These are phyloP conservation scores for Melanopsichium pennsylvanicum DNA, from an alignment of 1,284 basidiomycete species.

Conservation along the genomic window DNA sequence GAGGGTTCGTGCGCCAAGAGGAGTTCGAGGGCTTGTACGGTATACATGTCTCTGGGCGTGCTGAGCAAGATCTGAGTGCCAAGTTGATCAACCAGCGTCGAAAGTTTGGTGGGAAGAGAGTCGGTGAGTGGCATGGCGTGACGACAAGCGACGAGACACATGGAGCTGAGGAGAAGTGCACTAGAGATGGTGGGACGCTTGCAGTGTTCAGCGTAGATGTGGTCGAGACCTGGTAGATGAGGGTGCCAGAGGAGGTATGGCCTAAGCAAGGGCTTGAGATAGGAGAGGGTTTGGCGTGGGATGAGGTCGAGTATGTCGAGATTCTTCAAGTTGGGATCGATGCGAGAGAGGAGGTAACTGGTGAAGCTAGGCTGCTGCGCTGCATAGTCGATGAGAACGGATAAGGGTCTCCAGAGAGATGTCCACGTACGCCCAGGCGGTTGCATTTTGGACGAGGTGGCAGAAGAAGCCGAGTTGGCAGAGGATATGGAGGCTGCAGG, in stretches of 20 bases:
- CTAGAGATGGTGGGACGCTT: constrained; percentile 27
- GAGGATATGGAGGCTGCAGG: constrained; percentile 6
- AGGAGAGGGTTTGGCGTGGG: constrained; percentile 14
- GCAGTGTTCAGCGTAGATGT: constrained; percentile 24
- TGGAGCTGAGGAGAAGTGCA: constrained; percentile 38
- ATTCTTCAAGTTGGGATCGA: constrained; percentile 16
- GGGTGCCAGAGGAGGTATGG: constrained; percentile 46
- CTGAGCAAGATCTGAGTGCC: constrained; percentile 44
- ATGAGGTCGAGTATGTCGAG: constrained; percentile 41
- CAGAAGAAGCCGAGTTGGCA: constrained; percentile 3
- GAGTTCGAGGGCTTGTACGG: constrained; percentile 40
- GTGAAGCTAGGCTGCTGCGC: constrained; percentile 42
- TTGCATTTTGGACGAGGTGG: constrained; percentile 11
- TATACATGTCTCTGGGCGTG: constrained; percentile 37
- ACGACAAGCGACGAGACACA: constrained; percentile 40
- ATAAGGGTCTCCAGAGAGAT: constrained; percentile 42
- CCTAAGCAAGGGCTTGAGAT: constrained; percentile 36
- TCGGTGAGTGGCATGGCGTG: constrained; percentile 43
- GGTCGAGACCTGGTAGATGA: constrained; percentile 30
- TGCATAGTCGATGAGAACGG: constrained; percentile 48
- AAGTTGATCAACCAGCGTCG: constrained; percentile 39
- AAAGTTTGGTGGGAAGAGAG: constrained; percentile 27
- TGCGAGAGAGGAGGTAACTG: constrained; percentile 32
- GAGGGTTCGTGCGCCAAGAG: constrained; percentile 46
- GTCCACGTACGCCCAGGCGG: constrained; percentile 47